Evolutionary conservation across 768 basidiomycete species (phyloP), one percentile per base, ranked within the genome.

Genomic region (Pholiota microspora): DNA sequence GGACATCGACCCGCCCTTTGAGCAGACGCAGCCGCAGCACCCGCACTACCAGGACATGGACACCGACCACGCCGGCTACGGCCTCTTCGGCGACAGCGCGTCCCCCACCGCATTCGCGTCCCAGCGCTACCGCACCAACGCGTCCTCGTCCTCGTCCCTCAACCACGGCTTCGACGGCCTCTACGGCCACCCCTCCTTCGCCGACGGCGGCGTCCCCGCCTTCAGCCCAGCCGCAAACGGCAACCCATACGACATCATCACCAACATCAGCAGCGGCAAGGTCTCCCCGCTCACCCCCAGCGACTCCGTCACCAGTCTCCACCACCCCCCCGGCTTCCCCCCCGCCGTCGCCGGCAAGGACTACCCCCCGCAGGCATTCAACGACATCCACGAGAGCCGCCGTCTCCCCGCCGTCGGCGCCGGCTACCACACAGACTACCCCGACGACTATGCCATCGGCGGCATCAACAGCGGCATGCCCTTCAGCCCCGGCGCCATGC

Each of bases 211-310:
- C 7, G 73, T 86, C 0, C 77, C 82, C 15, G 71, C 84, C 9
- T 88, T 86, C 69, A 75, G 75, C 29, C 71, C 74, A 40, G 72
- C 81, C 8, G 80, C 74, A 60, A 65, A 73, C 49, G 74, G 74
- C 51, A 75, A 76, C 66, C 76, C 83, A 9, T 89, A 87, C 70
- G 86, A 86, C 66, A 78, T 86, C 62, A 83, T 85, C 67, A 73
- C 74, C 67, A 81, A 80, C 58, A 72, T 86, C 18, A 79, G 77
- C 73, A 85, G 82, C 55, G 88, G 87, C 58, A 90, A 89, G 69
- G 85, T 84, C 47, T 89, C 89, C 16, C 87, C 89, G 0, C 74
- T 89, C 40, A 86, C 86, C 10, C 87, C 88, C 29, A 84, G 69
- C 61, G 88, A 89, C 67, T 73, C 82, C 38, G 80, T 83, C 56